Conservation (phyloP, 1,284 basidiomycete genomes). For the Papiliotrema laurentii region DNA sequence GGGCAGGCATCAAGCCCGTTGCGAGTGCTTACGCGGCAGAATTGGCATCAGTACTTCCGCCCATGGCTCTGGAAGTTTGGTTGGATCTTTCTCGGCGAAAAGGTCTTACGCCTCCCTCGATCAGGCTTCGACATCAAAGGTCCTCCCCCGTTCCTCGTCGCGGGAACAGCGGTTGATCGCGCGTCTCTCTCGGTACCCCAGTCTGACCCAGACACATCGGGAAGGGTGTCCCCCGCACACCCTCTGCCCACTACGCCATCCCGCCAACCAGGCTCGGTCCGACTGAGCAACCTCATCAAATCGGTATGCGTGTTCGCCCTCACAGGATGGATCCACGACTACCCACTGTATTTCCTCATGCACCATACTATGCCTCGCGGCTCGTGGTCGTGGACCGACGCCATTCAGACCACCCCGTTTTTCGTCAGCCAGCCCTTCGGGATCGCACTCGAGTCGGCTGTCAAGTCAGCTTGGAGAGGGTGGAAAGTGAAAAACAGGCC, state of each 20-base stretch:
- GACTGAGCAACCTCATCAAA: constrained; percentile 33
- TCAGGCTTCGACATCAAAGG: constrained; percentile 21
- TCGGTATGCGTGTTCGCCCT: constrained; percentile 35
- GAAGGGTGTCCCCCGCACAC: constrained; percentile 23
- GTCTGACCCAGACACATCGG: constrained; percentile 7
- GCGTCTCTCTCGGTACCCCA: neutral
- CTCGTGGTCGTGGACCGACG: constrained; percentile 3
- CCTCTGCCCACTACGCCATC: constrained; percentile 14
- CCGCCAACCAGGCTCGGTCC: constrained; percentile 5
- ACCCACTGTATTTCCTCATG: constrained; percentile 19
- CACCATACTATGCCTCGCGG: neutral
- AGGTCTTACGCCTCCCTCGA: constrained; percentile 32
- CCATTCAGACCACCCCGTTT: constrained; percentile 32
- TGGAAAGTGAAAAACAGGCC: constrained; percentile 11
- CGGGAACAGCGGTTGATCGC: neutral
- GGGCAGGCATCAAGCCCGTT: no score
- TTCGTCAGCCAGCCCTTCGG: constrained; percentile 38
- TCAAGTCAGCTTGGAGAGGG: constrained; percentile 27
- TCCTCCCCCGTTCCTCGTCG: neutral
- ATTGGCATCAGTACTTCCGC: constrained; percentile 40
- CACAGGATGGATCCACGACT: constrained; percentile 39
- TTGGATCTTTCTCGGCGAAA: constrained; percentile 39
- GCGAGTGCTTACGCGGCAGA: constrained; percentile 23
- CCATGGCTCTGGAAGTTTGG: constrained; percentile 32
- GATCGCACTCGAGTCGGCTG: constrained; percentile 30